phyloP scores from a whole-genome alignment of 2,329 filamentous ascomycete species.

The Fusarium lyarnte region DNA sequence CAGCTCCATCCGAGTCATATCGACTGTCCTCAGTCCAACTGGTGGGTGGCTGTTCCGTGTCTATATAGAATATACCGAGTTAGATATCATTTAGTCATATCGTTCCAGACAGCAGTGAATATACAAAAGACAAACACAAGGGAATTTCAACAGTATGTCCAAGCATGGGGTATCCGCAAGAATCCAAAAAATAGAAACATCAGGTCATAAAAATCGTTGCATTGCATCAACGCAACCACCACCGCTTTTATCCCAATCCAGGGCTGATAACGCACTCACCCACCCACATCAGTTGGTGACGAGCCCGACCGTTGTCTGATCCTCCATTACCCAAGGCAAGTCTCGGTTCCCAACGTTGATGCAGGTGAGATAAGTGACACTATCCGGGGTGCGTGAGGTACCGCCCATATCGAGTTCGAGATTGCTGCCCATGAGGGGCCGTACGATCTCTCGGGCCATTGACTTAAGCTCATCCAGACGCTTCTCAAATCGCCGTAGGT shows the following conservation, averaged over 20 bases:
- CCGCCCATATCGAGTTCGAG: constrained; percentile 77
- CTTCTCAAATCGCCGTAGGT: constrained; percentile 83
- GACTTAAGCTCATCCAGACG: constrained; percentile 89
- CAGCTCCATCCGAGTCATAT: constrained; percentile 19
- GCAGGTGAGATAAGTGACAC: constrained; percentile 62
- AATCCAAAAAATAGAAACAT: constrained; percentile 30
- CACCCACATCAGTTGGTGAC: not conserved
- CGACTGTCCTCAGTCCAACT: constrained; percentile 11
- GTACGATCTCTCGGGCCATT: constrained; percentile 82
- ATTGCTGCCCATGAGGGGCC: constrained; percentile 85
- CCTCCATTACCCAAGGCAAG: constrained; percentile 59
- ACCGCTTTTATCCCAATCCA: constrained; percentile 6
- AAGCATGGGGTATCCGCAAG: constrained; percentile 41
- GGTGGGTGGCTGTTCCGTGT: constrained; percentile 6
- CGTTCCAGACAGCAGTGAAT: constrained; percentile 20
- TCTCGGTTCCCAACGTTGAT: constrained; percentile 59
- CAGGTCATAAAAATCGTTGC: constrained; percentile 39
- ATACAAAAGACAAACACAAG: constrained; percentile 27
- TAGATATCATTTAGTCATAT: constrained; percentile 4
- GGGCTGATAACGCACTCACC: not conserved
- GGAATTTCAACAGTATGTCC: constrained; percentile 30
- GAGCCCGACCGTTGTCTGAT: constrained; percentile 35
- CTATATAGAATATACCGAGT: constrained; percentile 21
- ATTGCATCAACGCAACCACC: constrained; percentile 29
- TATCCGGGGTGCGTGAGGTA: constrained; percentile 52